Evolutionary conservation across 2,329 filamentous ascomycete genomes (phyloP), one percentile per base, ranked within the genome.

Genomic region (Stromatinia cepivora): DNA sequence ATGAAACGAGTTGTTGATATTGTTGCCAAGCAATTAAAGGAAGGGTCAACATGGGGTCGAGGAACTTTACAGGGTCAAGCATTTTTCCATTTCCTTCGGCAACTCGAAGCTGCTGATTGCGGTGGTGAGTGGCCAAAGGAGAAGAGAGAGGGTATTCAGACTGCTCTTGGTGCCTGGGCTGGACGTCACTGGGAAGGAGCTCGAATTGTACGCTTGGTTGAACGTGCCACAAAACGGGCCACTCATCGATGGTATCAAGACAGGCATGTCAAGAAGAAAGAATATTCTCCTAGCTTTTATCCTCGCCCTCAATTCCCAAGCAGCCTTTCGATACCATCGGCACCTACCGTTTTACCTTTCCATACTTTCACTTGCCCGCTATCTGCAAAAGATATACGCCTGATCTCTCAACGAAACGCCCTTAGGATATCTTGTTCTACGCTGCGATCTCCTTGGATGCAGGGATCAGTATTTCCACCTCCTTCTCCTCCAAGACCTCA

Each of bases 361-460:
- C 95, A 99, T 79, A 98, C 95, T 0, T 99, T 99, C 77, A 99
- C 95, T 1, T 97, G 92, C 73, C 95, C 95, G 0, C 84, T 99
- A 73, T 93, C 92, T 9, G 93, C 95, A 5, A 93, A 92, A 78
- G 92, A 97, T 74, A 93, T 99, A 70, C 91, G 95, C 22, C 87
- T 92, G 77, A 99, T 99, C 72, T 98, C 95, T 11, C 94, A 98
- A 79, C 88, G 95, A 34, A 99, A 99, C 77, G 95, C 93, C 1
- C 84, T 96, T 45, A 90, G 95, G 52, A 98, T 99, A 75, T 97
- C 94, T 0, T 93, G 91, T 73, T 95, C 93, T 4, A 97, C 95
- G 0, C 81, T 99, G 22, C 89, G 90, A 69, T 88, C 93, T 2
- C 87, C 93, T 6, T 99, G 95, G 95, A 86, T 99, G 61, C 90